Evolutionary conservation across 2,329 filamentous ascomycete species (phyloP), one percentile per base, ranked within the genome.

Genomic region (Cercospora canescens): DNA sequence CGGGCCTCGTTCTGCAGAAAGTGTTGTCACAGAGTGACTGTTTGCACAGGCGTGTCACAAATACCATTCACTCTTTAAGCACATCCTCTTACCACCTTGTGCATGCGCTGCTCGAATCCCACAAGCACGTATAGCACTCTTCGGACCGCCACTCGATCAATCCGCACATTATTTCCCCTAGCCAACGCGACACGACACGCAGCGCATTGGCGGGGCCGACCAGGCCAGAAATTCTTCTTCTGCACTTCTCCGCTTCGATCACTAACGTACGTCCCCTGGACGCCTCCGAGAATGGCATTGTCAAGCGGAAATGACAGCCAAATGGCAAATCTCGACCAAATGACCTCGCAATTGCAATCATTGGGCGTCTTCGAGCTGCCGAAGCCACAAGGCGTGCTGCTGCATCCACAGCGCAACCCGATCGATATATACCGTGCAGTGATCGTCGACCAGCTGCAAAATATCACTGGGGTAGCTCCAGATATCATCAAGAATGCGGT

Each of bases 361-460:
- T 32, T 76, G 9, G 75, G 75, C 50, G 65, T 77, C 6, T 72
- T 72, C 11, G 68, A 72, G 9, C 60, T 73, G 9, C 72, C 75
- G n/a, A 65, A 64, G 28, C 71, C 71, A 24, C 28, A 71, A 32
- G 73, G 73, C 50, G 70, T 76, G 6, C 68, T 67, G 37, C 71
- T 77, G 11, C 81, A 89, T 75, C 91, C 91, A 63, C 85, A 89
- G 32, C 81, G 86, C 72, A 95, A 95, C 81, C 89, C 91, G 4
- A 83, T 91, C 74, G 92, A 95, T 75, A 85, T 94, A 67, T 96
- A 93, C 84, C 87, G 92, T 67, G 87, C 88, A 39, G 90, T 94
- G 77, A 86, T 96, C 69, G 89, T 91, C 68, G 84, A 89, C 48
- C 82, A 91, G 57, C 81, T 96, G 45, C 82, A 87, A 35, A 82